Evolutionary conservation across 352 stramenopile species (phyloP).

Genomic region (Phytopythium aichiense): DNA sequence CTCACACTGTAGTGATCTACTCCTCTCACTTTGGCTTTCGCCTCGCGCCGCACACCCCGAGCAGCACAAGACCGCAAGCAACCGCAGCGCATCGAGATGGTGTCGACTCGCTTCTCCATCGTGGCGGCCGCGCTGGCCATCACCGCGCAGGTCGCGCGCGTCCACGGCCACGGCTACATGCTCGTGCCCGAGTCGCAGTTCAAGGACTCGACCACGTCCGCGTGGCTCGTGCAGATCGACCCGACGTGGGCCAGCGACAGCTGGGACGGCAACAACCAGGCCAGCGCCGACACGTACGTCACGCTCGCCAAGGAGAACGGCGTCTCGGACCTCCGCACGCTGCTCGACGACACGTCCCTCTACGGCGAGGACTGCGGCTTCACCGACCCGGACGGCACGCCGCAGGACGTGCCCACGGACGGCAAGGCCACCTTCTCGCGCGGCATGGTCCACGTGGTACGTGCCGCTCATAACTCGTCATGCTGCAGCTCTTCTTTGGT

Average conservation of each 20-base stretch:
- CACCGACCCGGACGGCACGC: constrained; percentile 24
- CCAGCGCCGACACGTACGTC: constrained; percentile 20
- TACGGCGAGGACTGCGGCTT: constrained; percentile 35
- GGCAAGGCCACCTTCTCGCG: constrained; percentile 32
- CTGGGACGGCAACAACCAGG: constrained; percentile 30
- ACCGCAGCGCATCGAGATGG: background rate
- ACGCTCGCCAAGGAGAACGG: constrained; percentile 24
- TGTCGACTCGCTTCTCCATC: constrained; percentile 8
- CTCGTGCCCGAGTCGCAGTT: constrained; percentile 27
- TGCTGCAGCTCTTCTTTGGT: background rate
- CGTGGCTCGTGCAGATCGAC: constrained; percentile 32
- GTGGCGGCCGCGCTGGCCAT: constrained; percentile 15
- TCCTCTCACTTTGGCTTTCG: constrained; percentile 5
- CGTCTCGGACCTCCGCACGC: constrained; percentile 25
- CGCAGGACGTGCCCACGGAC: constrained; percentile 29
- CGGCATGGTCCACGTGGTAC: constrained; percentile 19
- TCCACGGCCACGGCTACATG: constrained; percentile 29
- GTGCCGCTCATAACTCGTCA: background rate
- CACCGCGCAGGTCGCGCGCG: constrained; percentile 14
- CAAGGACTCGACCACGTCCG: constrained; percentile 22
- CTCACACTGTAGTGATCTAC: background rate
- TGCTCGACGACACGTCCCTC: constrained; percentile 31
- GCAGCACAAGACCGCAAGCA: background rate
- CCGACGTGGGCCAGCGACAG: constrained; percentile 20
- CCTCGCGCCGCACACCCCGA: background rate